These are phyloP conservation scores for Trichoderma cornu-damae DNA, from an alignment of 2,329 filamentous ascomycete species.

Conservation along the genomic window DNA sequence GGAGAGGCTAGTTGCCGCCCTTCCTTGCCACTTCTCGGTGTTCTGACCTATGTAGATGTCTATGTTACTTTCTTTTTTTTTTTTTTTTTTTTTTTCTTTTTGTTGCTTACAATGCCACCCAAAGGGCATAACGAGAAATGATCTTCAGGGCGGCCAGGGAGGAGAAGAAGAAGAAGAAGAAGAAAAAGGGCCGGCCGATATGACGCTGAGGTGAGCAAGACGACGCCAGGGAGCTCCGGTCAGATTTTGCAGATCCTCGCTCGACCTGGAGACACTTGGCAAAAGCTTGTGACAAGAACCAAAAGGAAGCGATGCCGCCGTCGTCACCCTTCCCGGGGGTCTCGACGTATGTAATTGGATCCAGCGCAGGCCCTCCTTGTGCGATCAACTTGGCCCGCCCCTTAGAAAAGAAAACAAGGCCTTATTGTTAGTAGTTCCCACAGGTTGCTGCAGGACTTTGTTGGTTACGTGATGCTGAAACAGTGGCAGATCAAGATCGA, in stretches of 20 bases:
- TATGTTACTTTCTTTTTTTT: no score
- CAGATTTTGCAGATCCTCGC: slow-evolving; percentile 18
- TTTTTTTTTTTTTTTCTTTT: no score
- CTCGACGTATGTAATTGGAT: slow-evolving; percentile 19
- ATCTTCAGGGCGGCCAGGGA: slow-evolving; percentile 20
- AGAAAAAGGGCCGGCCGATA: not conserved
- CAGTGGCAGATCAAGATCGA: slow-evolving; percentile 25
- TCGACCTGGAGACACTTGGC: not conserved
- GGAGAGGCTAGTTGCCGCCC: slow-evolving; percentile 1
- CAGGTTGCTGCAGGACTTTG: slow-evolving; percentile 4
- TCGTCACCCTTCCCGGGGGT: slow-evolving; percentile 11
- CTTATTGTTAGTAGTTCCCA: no score
- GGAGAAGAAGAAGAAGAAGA: no score
- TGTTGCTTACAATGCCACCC: no score
- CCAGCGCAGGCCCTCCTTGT: slow-evolving; percentile 8
- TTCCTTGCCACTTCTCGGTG: not conserved
- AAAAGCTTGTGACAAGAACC: not conserved
- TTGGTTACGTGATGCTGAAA: slow-evolving; percentile 21
- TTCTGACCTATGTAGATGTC: no score
- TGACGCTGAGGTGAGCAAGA: slow-evolving; percentile 1
- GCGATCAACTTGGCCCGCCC: slow-evolving; percentile 13
- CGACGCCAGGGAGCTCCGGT: not conserved
- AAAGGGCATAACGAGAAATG: slow-evolving; percentile 7
- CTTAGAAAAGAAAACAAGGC: slow-evolving; percentile 10
- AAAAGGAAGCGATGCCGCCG: slow-evolving; percentile 8